Base-by-base conservation (phyloP, 768 basidiomycete genomes). In the Boletus reticulatus region DNA sequence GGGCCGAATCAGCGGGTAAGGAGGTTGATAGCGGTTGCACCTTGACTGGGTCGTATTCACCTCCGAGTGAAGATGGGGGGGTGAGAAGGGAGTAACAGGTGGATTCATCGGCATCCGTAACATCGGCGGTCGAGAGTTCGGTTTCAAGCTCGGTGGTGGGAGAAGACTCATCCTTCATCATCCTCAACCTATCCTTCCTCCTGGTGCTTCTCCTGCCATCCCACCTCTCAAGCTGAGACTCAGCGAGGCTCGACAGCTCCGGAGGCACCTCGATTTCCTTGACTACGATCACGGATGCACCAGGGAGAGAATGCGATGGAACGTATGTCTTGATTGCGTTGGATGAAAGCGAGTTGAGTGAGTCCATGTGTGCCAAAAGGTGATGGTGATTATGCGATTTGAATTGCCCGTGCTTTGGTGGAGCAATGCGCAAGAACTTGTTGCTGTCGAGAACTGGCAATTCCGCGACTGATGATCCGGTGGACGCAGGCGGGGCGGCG, bases 211-310 rank as follows among this genome's bases (percentile, higher is more conserved):
- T 73, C 59, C 71, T 71, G 49, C 73, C 70, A 31, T 73, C 72
- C 76, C 75, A 76, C 36, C 50, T 59, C 53, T 62, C 68, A 3
- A 63, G 46, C 17, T 65, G 70, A n/a, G 62, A 62, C 53, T 74
- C 74, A 1, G 68, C 72, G n/a, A 73, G 45, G 16, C 59, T 65
- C 7, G 66, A 69, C 62, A 87, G 73, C 12, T 74, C 77, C 0
- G 78, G 79, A 1, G 87, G 86, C 0, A 94, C 84, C 62, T 89
- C 88, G 29, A 96, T 84, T 67, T 94, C 92, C 73, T 92, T 92
- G 16, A 94, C 88, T 29, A 97, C 84, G 46, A 94, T 85, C 53
- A 97, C 92, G 24, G 90, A 91, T 0, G 92, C 95, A 2, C 93
- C 94, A 39, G 36, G 14, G 36, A 36, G 36, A 36, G 36, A 36